Percentiles rank a stretch among this genome's conserved stretches.
phyloP scores from a whole-genome alignment of 148 eudicot genomes.

The Diospyros lotus region DNA sequence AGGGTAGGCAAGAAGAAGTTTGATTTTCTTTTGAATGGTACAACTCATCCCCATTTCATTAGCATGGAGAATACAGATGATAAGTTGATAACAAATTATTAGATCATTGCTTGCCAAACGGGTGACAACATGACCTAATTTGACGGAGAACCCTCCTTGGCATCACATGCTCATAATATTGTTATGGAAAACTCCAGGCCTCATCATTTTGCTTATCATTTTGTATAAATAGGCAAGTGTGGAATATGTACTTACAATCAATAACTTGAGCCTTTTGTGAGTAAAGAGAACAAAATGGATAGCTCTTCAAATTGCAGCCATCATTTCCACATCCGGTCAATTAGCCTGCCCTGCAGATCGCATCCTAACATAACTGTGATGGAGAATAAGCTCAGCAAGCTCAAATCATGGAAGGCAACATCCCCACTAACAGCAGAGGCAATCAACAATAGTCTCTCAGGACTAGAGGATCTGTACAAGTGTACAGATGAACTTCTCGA shows the following conservation, averaged over 20 bases:
- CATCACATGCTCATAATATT: not conserved
- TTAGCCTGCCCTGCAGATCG: conserved; percentile 51
- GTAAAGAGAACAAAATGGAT: conserved; percentile 18
- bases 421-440: conserved; percentile 21
- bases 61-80: too few relatives aligned
- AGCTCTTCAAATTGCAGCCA: conserved; percentile 22
- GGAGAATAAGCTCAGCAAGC: conserved; percentile 46
- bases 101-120: not conserved
- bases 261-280: not conserved
- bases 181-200: not conserved
- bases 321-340: conserved; percentile 36
- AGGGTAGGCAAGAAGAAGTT: too few relatives aligned
- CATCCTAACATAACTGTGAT: conserved; percentile 38
- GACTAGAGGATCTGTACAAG: conserved; percentile 39
- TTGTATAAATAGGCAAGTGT: conserved; percentile 5
- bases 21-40: too few relatives aligned
- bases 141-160: conserved; percentile 3
- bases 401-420: conserved; percentile 26
- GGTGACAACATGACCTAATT: conserved; percentile 1
- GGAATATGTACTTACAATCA: not conserved
- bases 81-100: not conserved
- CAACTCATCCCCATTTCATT: too few relatives aligned
- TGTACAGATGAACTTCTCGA: conserved; percentile 39
- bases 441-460: conserved; percentile 30
- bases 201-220: not conserved